A percentile compares a stretch with the other conserved stretches of the same genome.
These are phyloP conservation scores for Sclerotinia minor DNA, from an alignment of 2,329 filamentous ascomycete species.

Conservation along the genomic window DNA sequence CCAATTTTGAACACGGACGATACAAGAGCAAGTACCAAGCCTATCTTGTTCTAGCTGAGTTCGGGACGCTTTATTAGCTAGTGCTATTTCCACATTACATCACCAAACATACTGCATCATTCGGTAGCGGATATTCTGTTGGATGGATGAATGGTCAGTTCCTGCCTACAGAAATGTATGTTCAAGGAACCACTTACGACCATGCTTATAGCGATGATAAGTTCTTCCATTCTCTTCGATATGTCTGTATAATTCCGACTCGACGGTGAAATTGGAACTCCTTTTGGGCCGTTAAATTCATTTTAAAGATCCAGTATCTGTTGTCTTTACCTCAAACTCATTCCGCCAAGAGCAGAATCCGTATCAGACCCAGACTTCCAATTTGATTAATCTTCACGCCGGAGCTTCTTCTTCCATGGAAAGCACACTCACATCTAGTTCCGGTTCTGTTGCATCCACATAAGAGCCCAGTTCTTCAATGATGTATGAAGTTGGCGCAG, in stretches of 20 bases:
- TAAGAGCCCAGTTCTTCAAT: conserved; percentile 14
- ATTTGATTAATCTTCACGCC: neutral
- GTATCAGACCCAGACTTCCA: neutral
- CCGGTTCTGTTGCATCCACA: conserved; percentile 3
- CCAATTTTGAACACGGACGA: neutral
- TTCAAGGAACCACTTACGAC: neutral
- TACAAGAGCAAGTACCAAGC: neutral
- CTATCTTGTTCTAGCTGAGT: conserved; percentile 17
- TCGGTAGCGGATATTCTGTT: conserved; percentile 23
- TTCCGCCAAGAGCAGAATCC: conserved; percentile 17
- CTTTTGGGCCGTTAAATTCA: conserved; percentile 8
- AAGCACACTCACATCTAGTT: conserved; percentile 9
- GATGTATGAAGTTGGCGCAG: neutral
- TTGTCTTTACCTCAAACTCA: conserved; percentile 6
- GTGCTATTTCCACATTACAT: neutral
- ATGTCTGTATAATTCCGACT: conserved; percentile 18
- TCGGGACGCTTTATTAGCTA: neutral
- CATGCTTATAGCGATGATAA: conserved; percentile 22
- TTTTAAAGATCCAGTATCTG: neutral
- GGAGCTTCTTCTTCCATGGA: no score
- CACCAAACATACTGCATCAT: conserved; percentile 4
- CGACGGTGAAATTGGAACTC: conserved; percentile 11
- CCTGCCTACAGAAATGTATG: neutral
- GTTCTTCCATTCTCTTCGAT: conserved; percentile 24
- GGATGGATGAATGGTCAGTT: neutral